Conservation (phyloP, 208 protist species). For the Leishmania mexicana region DNA sequence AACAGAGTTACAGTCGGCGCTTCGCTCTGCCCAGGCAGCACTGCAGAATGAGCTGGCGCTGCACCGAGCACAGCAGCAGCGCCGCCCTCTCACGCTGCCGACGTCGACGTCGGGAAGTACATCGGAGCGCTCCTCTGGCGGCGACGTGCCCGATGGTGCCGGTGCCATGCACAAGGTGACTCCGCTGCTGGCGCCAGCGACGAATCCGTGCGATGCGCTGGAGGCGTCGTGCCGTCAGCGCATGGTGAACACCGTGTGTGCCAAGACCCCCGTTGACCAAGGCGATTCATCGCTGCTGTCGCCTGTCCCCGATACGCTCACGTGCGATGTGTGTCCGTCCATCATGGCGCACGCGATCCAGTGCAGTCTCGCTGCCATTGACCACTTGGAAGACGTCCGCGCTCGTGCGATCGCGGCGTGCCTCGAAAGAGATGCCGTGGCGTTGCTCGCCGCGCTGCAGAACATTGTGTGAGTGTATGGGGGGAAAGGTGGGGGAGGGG, state of each 20-base stretch:
- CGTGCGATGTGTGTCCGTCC: slow-evolving; percentile 43
- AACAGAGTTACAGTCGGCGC: neutral
- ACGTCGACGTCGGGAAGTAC: neutral
- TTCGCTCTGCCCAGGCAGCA: neutral
- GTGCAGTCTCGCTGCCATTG: slow-evolving; percentile 48
- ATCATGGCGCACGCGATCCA: slow-evolving; percentile 47
- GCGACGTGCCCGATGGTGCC: neutral
- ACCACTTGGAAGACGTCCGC: slow-evolving; percentile 38
- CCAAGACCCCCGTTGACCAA: neutral
- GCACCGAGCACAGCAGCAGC: neutral
- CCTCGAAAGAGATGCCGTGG: slow-evolving; percentile 43
- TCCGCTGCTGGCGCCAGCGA: neutral
- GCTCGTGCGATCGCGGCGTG: slow-evolving; percentile 57
- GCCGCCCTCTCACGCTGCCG: neutral
- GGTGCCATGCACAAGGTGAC: neutral
- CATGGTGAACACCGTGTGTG: slow-evolving; percentile 1
- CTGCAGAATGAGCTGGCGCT: neutral
- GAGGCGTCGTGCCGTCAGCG: slow-evolving; percentile 19
- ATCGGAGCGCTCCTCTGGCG: neutral
- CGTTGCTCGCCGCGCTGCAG: slow-evolving; percentile 48
- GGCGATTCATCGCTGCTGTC: neutral
- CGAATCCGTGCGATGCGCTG: slow-evolving; percentile 13
- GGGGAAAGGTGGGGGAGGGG: neutral
- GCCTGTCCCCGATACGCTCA: neutral
- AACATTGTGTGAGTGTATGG: slow-evolving; percentile 26